Base-by-base conservation (phyloP, 2,329 filamentous ascomycete genomes). In the Dissoconium aciculare region DNA sequence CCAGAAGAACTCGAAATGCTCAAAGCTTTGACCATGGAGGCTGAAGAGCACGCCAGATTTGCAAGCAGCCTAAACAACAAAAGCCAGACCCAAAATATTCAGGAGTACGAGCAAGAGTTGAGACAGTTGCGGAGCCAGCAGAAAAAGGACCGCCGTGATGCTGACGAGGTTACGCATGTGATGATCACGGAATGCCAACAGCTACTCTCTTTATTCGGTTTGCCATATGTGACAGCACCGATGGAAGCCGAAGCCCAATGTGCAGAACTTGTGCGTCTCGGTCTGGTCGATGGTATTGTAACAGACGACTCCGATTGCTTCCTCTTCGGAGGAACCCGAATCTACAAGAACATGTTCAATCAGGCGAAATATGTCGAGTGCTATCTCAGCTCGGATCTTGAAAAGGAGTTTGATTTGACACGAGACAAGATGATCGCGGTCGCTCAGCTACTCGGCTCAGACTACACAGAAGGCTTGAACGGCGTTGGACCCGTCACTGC, bases 261-360 rank as follows among this genome's bases (percentile, higher is more conserved):
- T 49, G 89, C 89, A 1, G 81, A 93, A 56, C 70, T 98, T 3
- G 85, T 98, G 1, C 61, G 60, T 1, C 63, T 95, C 0, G 82
- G 83, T 0, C 71, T 95, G 0, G 91, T 98, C 5, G 91, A 98
- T 52, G 89, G 91, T 9, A 93, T 98, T 38, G 85, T 98, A 16
- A 98, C 91, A 0, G 89, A 98, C 48, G 89, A 98, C 52, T 91
- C 80, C 3, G 89, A 98, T 61, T 91, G 78, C 1, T 98, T 98
- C 49, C 69, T 98, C 1, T 98, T 98, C 54, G 91, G 89, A 11
- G 91, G 89, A 21, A 98, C 84, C 0, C 69, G 87, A 11, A 79
- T 98, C 13, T 98, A 98, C 66, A 98, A 98, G 56, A 98, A 98
- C 62, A 92, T 98, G 84, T 98, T 98, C 65, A 98, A 94, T 56